Evolutionary conservation across 805 yeast genomes (phyloP).

Genomic region (Candida maesae): DNA sequence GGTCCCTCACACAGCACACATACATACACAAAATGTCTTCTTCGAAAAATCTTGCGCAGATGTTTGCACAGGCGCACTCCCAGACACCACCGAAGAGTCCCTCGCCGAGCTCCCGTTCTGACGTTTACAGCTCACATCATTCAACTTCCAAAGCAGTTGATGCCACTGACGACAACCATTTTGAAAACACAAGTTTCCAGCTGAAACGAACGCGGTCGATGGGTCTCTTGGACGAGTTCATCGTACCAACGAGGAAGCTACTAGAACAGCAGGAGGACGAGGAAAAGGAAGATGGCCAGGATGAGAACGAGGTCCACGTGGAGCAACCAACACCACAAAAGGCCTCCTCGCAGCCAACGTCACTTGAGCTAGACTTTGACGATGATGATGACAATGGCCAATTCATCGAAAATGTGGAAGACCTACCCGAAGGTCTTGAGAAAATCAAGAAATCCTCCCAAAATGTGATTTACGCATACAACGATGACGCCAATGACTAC

Average conservation of each 20-base stretch:
- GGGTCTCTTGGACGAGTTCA: slow-evolving; percentile 73
- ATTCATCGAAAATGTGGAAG: slow-evolving; percentile 24
- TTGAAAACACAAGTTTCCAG: slow-evolving; percentile 65
- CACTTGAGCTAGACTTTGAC: slow-evolving; percentile 7
- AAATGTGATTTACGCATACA: slow-evolving; percentile 18
- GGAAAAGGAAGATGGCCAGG: slow-evolving; percentile 16
- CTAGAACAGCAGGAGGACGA: slow-evolving; percentile 29
- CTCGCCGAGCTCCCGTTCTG: slow-evolving; percentile 9
- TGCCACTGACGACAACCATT: slow-evolving; percentile 67
- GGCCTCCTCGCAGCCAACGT: slow-evolving; percentile 1
- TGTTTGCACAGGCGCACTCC: slow-evolving; percentile 17
- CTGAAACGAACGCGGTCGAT: slow-evolving; percentile 78
- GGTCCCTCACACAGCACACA: neutral
- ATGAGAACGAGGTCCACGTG: neutral
- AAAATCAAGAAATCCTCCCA: slow-evolving; percentile 12
- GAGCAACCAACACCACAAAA: slow-evolving; percentile 2
- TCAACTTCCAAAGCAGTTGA: slow-evolving; percentile 44
- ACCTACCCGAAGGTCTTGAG: slow-evolving; percentile 4
- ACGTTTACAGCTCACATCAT: slow-evolving; percentile 11
- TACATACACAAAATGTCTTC: slow-evolving; percentile 12
- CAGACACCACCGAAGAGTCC: slow-evolving; percentile 9
- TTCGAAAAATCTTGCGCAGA: slow-evolving; percentile 21
- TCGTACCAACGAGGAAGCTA: slow-evolving; percentile 43
- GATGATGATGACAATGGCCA: slow-evolving; percentile 18
- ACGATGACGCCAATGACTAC: slow-evolving; percentile 17